A percentile compares a stretch with the other conserved stretches of the same genome.
These are phyloP conservation scores for Hypoxylon crocopeplum DNA, from an alignment of 495 filamentous ascomycete genomes.

Conservation along the genomic window DNA sequence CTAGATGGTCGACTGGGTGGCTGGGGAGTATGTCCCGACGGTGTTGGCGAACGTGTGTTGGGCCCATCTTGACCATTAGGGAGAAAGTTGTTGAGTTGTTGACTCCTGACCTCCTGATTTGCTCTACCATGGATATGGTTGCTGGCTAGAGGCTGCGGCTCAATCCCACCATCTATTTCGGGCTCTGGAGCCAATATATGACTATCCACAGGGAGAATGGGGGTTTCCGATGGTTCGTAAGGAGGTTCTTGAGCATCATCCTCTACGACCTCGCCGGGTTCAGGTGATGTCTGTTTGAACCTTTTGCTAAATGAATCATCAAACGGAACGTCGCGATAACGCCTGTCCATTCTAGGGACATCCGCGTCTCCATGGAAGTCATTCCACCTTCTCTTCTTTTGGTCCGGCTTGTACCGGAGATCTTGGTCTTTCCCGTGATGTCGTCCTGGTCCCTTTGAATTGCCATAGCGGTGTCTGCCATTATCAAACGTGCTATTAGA, in stretches of 20 bases:
- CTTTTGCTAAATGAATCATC: constrained; percentile 24
- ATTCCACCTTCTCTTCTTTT: constrained; percentile 30
- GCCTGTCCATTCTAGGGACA: constrained; percentile 5
- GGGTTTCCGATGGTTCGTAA: constrained; percentile 13
- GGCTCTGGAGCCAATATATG: neutral
- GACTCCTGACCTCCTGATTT: neutral
- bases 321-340: constrained; percentile 8
- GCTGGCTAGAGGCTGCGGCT: neutral
- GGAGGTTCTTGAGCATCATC: constrained; percentile 18
- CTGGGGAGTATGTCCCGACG: neutral
- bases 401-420: constrained; percentile 17
- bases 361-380: constrained; percentile 12
- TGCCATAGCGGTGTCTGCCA: constrained; percentile 11
- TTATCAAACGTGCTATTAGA: constrained; percentile 14
- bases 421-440: constrained; percentile 27
- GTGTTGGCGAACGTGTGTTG: constrained; percentile 1
- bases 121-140: neutral
- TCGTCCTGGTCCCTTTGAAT: constrained; percentile 12
- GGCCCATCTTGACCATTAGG: neutral
- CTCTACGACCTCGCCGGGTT: constrained; percentile 41
- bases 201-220: neutral
- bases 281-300: constrained; percentile 28
- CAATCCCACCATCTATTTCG: neutral
- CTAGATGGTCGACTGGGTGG: constrained; percentile 19
- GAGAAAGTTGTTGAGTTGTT: neutral